Percentiles rank a stretch among this genome's conserved stretches.
Evolutionary conservation across 176 grass and related monocot genomes (phyloP).

Genomic region (Oryza officinalis): DNA sequence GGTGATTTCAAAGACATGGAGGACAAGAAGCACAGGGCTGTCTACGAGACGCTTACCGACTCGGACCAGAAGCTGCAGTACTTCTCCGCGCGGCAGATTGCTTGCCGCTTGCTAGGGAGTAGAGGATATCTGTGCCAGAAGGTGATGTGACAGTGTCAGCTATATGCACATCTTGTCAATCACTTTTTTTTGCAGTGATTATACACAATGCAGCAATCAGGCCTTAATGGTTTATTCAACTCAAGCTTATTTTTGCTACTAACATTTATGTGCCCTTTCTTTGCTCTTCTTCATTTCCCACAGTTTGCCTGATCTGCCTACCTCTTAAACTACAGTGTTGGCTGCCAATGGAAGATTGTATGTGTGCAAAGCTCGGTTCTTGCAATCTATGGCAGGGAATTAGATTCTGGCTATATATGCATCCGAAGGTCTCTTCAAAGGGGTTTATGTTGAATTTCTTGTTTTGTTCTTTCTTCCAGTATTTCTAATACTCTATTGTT

Average conservation of each 20-base stretch:
- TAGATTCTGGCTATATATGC: slow-evolving; percentile 95
- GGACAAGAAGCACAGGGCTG: slow-evolving; percentile 77
- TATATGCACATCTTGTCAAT: neutral
- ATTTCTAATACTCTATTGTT: slow-evolving; percentile 31
- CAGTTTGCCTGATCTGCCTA: neutral
- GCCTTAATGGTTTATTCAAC: neutral
- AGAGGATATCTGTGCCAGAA: slow-evolving; percentile 86
- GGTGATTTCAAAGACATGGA: slow-evolving; percentile 79
- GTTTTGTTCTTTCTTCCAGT: neutral
- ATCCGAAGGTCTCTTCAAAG: slow-evolving; percentile 72
- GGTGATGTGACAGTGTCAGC: slow-evolving; percentile 32
- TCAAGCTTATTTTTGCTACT: neutral
- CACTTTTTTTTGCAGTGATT: neutral
- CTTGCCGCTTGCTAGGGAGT: slow-evolving; percentile 78
- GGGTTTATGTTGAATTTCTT: neutral
- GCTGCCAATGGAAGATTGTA: slow-evolving; percentile 87
- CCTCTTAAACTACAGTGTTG: slow-evolving; percentile 68
- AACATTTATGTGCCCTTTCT: neutral
- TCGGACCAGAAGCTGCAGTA: slow-evolving; percentile 85
- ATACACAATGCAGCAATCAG: neutral
- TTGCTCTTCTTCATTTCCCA: neutral
- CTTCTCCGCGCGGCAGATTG: slow-evolving; percentile 87
- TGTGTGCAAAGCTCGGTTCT: slow-evolving; percentile 63
- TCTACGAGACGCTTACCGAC: slow-evolving; percentile 63
- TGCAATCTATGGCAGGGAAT: slow-evolving; percentile 61